These are phyloP conservation scores for Tolypocladium paradoxum DNA, from an alignment of 2,329 filamentous ascomycete genomes.

Conservation along the genomic window DNA sequence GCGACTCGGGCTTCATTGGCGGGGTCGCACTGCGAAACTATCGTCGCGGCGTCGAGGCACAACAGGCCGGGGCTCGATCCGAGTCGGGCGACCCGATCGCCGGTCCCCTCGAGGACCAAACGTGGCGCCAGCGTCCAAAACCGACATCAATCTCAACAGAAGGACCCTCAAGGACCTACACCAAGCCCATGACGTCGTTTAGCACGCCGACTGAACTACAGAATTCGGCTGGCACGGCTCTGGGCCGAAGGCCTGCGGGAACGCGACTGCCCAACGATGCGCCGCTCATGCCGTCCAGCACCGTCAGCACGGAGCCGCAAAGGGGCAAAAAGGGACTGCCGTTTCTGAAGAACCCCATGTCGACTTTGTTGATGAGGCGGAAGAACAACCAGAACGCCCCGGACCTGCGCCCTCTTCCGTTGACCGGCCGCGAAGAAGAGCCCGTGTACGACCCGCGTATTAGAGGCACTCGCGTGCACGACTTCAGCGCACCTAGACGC, in stretches of 20 bases:
- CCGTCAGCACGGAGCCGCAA: constrained; percentile 24
- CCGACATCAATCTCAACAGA: constrained; percentile 19
- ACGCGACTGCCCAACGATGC: constrained; percentile 29
- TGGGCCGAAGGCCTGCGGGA: constrained; percentile 32
- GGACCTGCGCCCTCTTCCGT: constrained; percentile 30
- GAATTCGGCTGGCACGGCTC: constrained; percentile 14
- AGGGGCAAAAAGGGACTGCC: constrained; percentile 44
- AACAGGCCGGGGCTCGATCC: constrained; percentile 2
- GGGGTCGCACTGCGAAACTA: constrained; percentile 43
- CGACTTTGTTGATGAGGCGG: constrained; percentile 45
- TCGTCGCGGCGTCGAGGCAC: constrained; percentile 24
- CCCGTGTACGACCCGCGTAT: constrained; percentile 52
- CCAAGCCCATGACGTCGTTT: constrained; percentile 31
- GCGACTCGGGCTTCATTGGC: constrained; percentile 40
- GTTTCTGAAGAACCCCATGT: constrained; percentile 50
- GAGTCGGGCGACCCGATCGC: neutral
- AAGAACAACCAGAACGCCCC: constrained; percentile 39
- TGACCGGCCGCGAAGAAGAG: constrained; percentile 29
- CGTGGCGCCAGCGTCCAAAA: constrained; percentile 1
- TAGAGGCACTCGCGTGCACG: constrained; percentile 52
- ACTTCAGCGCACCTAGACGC: constrained; percentile 51
- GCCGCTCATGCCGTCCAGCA: constrained; percentile 16
- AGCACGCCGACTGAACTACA: constrained; percentile 39
- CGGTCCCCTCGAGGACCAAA: constrained; percentile 1
- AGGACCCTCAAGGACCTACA: constrained; percentile 16